phyloP scores from a whole-genome alignment of 441 rosid species.

The Gossypium lobatum region DNA sequence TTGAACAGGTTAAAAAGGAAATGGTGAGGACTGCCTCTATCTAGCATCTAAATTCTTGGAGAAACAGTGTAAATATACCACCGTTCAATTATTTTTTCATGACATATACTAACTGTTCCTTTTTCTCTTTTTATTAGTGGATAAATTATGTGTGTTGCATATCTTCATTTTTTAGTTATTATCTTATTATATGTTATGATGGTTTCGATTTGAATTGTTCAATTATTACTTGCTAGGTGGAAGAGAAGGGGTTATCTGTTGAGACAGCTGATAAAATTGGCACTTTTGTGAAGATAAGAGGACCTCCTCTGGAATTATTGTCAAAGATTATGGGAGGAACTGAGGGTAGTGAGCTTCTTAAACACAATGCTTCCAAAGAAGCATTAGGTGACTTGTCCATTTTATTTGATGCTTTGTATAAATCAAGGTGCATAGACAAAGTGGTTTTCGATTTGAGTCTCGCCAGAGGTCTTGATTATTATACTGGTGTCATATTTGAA shows the following conservation, averaged over 20 bases:
- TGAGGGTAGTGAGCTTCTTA: conserved; percentile 53
- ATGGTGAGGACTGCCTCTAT: conserved; percentile 41
- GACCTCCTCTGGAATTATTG: conserved; percentile 55
- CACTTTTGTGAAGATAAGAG: conserved; percentile 70
- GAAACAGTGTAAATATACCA: not conserved
- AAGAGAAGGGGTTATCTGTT: conserved; percentile 69
- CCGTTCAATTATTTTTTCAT: not conserved
- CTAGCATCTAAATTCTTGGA: not conserved
- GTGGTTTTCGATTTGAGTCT: conserved; percentile 91
- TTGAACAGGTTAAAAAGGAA: conserved; percentile 80
- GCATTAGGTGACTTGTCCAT: conserved; percentile 74
- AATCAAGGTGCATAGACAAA: conserved; percentile 63
- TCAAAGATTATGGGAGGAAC: conserved; percentile 42
- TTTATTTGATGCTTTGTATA: conserved; percentile 76
- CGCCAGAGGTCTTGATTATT: conserved; percentile 96
- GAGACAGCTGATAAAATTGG: conserved; percentile 83
- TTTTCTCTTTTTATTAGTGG: not conserved
- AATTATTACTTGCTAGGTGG: conserved; percentile 42
- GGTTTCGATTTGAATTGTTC: not conserved
- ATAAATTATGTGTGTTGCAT: not conserved
- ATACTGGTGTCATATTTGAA: conserved; percentile 89
- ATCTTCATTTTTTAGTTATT: not conserved
- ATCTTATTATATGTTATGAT: not conserved
- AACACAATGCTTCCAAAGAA: conserved; percentile 46
- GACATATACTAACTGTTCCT: not conserved